A percentile compares a stretch with the other conserved stretches of the same genome.
Evolutionary conservation across 352 stramenopile species (phyloP).

Genomic region (Pilasporangium apinafurcum): DNA sequence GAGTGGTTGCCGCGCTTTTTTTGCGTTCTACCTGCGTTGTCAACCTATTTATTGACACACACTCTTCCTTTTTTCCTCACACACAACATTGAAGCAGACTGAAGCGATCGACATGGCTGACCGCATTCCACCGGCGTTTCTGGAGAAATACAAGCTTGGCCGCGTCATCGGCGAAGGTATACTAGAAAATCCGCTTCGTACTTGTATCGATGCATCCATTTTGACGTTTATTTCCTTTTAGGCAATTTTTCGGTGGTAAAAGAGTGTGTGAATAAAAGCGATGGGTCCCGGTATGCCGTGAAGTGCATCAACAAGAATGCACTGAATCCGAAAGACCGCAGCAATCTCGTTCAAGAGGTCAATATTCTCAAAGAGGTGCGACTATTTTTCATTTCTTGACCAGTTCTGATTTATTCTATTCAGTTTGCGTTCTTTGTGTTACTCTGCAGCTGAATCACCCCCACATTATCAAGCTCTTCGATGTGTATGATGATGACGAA

Average conservation of each 20-base stretch:
- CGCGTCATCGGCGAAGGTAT: slow-evolving; percentile 68
- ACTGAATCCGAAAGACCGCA: slow-evolving; percentile 73
- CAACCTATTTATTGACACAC: not conserved
- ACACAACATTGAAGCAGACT: not conserved
- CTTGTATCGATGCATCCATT: not conserved
- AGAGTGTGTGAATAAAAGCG: slow-evolving; percentile 43
- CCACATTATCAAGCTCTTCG: slow-evolving; percentile 86
- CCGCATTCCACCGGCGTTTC: slow-evolving; percentile 41
- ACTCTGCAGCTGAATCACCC: slow-evolving; percentile 62
- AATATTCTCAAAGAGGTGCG: slow-evolving; percentile 67
- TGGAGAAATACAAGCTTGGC: slow-evolving; percentile 79
- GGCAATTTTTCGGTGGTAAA: slow-evolving; percentile 86
- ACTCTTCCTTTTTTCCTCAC: not conserved
- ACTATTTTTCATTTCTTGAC: not conserved
- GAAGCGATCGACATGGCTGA: slow-evolving; percentile 60
- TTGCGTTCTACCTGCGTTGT: too few species aligned
- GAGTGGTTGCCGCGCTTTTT: too few species aligned
- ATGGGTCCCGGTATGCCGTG: slow-evolving; percentile 57
- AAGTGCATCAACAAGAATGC: slow-evolving; percentile 83
- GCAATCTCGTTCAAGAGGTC: slow-evolving; percentile 79
- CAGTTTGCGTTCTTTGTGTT: not conserved
- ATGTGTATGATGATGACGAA: slow-evolving; percentile 75
- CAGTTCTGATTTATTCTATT: not conserved
- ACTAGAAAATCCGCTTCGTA: too few species aligned
- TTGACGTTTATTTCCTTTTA: slow-evolving; percentile 5